A percentile compares a stretch with the other conserved stretches of the same genome.
These are phyloP conservation scores for Rubus parviflorus DNA, from an alignment of 306 rosid genomes.

Conservation along the genomic window DNA sequence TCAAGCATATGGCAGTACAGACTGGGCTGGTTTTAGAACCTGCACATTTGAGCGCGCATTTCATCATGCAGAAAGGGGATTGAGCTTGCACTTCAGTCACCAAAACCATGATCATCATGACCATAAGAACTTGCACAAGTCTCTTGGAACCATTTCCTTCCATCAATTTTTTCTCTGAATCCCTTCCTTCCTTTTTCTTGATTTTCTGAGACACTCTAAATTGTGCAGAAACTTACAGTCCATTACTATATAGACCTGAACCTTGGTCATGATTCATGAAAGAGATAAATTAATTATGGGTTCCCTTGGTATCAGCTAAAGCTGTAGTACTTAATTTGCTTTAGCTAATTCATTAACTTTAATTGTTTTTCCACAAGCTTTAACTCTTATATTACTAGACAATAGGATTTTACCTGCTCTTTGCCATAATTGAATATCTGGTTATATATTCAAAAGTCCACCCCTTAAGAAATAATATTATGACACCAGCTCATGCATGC, in stretches of 20 bases:
- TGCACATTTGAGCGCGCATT: background rate
- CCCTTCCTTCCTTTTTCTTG: background rate
- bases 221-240: background rate
- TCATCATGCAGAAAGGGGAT: background rate
- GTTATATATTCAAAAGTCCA: background rate
- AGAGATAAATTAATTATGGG: too few species aligned
- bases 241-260: background rate
- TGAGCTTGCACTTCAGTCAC: conserved; percentile 2
- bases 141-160: background rate
- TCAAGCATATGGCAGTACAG: background rate
- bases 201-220: background rate
- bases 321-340: background rate
- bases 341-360: background rate
- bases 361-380: background rate
- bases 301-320: background rate
- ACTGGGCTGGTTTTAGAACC: background rate
- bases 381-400: background rate
- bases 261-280: background rate
- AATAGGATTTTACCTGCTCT: background rate
- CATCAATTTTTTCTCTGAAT: background rate
- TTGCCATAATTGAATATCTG: background rate
- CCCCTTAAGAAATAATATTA: background rate
- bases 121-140: background rate
- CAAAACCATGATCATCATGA: background rate
- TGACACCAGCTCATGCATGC: background rate